Conservation (phyloP, 225 moss, liverwort and hornwort species). For the Polytrichum formosum region DNA sequence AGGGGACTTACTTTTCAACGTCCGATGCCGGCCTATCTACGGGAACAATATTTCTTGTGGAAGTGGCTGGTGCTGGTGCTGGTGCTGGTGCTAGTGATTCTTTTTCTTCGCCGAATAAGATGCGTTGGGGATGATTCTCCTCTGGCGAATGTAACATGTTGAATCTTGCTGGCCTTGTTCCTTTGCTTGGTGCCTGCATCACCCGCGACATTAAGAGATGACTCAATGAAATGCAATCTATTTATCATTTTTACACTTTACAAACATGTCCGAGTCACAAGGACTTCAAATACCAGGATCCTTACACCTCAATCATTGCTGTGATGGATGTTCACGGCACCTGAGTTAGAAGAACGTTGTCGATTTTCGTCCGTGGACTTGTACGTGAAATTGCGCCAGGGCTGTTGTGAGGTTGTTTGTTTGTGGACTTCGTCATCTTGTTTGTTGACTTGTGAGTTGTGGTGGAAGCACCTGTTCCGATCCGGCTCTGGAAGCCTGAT, state of each 20-base stretch:
- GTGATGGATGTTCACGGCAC: neutral
- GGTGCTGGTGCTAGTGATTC: slow-evolving; percentile 15
- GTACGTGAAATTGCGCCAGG: slow-evolving; percentile 6
- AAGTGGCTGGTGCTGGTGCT: no score
- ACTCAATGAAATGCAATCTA: neutral
- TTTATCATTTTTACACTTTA: neutral
- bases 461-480: slow-evolving; percentile 9
- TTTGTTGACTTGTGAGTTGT: slow-evolving; percentile 7
- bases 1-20: slow-evolving; percentile 17
- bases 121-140: slow-evolving; percentile 35
- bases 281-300: no score
- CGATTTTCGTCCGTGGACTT: slow-evolving; percentile 4
- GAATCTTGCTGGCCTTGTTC: slow-evolving; percentile 31
- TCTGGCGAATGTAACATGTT: slow-evolving; percentile 26
- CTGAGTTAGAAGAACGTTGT: slow-evolving; percentile 27
- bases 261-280: neutral
- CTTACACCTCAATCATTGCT: neutral
- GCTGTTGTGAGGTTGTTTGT: slow-evolving; percentile 23
- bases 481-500: slow-evolving; percentile 11
- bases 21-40: slow-evolving; percentile 9
- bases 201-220: neutral
- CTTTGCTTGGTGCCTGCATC: slow-evolving; percentile 36
- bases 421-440: slow-evolving; percentile 25
- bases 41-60: no score
- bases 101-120: slow-evolving; percentile 27